These are phyloP conservation scores for Wickerhamomyces tratensis DNA, from an alignment of 805 yeast species.

Conservation along the genomic window DNA sequence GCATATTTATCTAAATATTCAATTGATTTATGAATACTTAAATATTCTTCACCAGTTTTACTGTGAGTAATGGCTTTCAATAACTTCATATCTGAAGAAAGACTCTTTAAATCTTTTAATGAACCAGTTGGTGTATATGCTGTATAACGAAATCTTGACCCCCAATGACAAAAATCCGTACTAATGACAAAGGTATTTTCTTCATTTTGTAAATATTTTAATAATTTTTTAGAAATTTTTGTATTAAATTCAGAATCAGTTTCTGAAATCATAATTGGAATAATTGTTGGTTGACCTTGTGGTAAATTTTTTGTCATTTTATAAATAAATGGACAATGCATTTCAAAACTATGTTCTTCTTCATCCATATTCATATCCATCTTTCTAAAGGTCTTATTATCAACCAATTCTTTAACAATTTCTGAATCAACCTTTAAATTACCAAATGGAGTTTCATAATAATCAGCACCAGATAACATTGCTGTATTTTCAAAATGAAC, in stretches of 20 bases:
- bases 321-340: constrained; percentile 79
- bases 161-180: constrained; percentile 97
- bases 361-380: constrained; percentile 60
- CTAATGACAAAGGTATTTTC: constrained; percentile 67
- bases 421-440: constrained; percentile 54
- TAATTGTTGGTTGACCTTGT: constrained; percentile 34
- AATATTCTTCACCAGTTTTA: constrained; percentile 1
- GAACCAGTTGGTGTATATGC: constrained; percentile 28
- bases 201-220: constrained; percentile 43
- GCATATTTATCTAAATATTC: constrained; percentile 64
- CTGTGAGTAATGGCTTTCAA: not conserved
- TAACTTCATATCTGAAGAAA: not conserved
- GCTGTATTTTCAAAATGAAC: constrained; percentile 62
- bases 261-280: constrained; percentile 77
- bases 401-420: constrained; percentile 25
- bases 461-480: constrained; percentile 38
- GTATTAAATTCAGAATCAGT: constrained; percentile 35
- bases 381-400: constrained; percentile 33
- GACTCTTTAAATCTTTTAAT: constrained; percentile 8
- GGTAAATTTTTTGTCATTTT: constrained; percentile 30
- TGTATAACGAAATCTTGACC: constrained; percentile 51
- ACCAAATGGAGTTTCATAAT: constrained; percentile 81
- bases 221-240: constrained; percentile 36
- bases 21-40: constrained; percentile 63
- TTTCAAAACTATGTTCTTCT: constrained; percentile 88